phyloP scores from a whole-genome alignment of 1,284 basidiomycete genomes.

The Cryptococcus neoformans region DNA sequence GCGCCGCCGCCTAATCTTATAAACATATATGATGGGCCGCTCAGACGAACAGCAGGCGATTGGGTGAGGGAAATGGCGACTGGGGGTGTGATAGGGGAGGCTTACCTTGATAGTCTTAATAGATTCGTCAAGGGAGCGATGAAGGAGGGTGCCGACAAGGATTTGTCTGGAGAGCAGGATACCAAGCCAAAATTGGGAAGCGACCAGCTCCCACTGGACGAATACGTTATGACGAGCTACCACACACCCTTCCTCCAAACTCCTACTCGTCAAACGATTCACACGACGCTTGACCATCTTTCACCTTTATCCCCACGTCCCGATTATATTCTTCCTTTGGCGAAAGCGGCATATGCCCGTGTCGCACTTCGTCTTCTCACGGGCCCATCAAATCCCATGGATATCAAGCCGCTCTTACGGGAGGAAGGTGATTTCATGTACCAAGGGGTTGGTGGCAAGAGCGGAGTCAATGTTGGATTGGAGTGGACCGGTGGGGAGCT shows the following conservation, averaged over 20 bases:
- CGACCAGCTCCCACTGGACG: slow-evolving; percentile 14
- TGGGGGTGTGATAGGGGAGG: slow-evolving; percentile 39
- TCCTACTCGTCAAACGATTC: slow-evolving; percentile 6
- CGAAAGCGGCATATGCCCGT: slow-evolving; percentile 20
- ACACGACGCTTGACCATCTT: slow-evolving; percentile 8
- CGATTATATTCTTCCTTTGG: slow-evolving; percentile 2
- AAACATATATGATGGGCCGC: slow-evolving; percentile 31
- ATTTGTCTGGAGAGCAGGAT: background rate
- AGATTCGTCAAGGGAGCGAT: slow-evolving; percentile 43
- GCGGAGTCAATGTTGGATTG: slow-evolving; percentile 28
- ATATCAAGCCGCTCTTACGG: slow-evolving; percentile 34
- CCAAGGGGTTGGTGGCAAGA: slow-evolving; percentile 30
- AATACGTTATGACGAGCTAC: slow-evolving; percentile 29
- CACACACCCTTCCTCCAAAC: slow-evolving; percentile 25
- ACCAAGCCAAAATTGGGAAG: slow-evolving; percentile 3
- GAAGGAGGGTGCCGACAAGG: slow-evolving; percentile 5
- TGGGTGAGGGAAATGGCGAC: slow-evolving; percentile 29
- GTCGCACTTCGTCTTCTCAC: slow-evolving; percentile 28
- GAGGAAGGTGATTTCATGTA: slow-evolving; percentile 35
- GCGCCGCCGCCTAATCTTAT: slow-evolving; percentile 16
- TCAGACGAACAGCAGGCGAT: slow-evolving; percentile 13
- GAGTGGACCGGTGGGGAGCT: slow-evolving; percentile 33
- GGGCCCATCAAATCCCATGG: slow-evolving; percentile 26
- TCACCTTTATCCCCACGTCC: background rate
- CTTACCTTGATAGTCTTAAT: slow-evolving; percentile 38